These are phyloP conservation scores for Xylogone sp. DNA, from an alignment of 2,329 filamentous ascomycete genomes.

Conservation along the genomic window DNA sequence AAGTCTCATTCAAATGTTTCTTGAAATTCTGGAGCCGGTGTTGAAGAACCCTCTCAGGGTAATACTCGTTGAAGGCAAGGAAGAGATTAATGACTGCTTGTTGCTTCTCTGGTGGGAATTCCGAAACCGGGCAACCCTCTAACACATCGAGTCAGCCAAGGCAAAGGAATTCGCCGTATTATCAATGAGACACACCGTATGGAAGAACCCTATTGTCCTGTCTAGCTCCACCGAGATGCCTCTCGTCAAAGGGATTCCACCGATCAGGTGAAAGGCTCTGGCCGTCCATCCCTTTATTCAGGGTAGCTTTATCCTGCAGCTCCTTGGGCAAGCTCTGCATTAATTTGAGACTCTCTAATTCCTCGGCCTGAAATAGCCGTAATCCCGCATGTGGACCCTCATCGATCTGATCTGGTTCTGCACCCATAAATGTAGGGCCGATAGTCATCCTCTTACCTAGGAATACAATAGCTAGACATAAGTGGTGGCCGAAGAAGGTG, in stretches of 20 bases:
- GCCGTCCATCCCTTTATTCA: conserved; percentile 28
- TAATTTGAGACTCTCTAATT: conserved; percentile 22
- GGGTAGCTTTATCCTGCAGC: conserved; percentile 23
- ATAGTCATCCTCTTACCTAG: conserved; percentile 62
- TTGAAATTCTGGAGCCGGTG: conserved; percentile 52
- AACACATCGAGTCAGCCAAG: conserved; percentile 3
- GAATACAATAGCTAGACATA: conserved; percentile 70
- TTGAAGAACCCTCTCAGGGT: conserved; percentile 52
- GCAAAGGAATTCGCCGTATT: conserved; percentile 19
- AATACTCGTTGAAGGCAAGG: conserved; percentile 63
- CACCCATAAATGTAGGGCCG: conserved; percentile 74
- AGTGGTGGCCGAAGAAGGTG: conserved; percentile 66
- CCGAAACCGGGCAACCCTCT: conserved; percentile 56
- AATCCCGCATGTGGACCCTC: conserved; percentile 24
- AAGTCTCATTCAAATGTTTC: conserved; percentile 62
- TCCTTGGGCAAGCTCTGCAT: conserved; percentile 24
- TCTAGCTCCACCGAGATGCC: conserved; percentile 74
- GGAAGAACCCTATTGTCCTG: conserved; percentile 75
- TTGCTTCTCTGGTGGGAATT: conserved; percentile 46
- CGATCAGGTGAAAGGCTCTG: conserved; percentile 44
- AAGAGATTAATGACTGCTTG: conserved; percentile 54
- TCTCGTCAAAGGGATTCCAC: conserved; percentile 79
- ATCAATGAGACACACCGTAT: conserved; percentile 33
- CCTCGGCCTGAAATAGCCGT: conserved; percentile 19
- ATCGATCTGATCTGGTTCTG: conserved; percentile 61